phyloP scores from a whole-genome alignment of 352 stramenopile species.

The Phytophthora gonapodyides region DNA sequence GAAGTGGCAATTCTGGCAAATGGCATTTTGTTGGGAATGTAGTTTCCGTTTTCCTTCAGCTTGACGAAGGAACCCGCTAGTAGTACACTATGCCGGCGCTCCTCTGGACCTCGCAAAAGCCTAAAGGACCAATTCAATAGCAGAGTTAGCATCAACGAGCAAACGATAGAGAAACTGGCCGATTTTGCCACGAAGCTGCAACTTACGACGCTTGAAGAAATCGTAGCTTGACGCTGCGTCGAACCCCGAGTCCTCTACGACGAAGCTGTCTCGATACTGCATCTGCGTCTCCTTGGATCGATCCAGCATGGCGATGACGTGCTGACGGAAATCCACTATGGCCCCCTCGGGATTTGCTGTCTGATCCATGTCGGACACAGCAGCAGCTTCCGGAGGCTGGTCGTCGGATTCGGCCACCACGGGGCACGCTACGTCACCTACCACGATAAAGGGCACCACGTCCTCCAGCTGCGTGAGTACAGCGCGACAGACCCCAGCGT shows the following conservation, averaged over 20 bases:
- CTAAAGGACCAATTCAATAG: conserved; percentile 14
- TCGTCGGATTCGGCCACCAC: conserved; percentile 36
- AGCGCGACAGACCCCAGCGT: conserved; percentile 53
- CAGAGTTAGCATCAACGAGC: conserved; percentile 1
- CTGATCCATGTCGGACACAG: conserved; percentile 4
- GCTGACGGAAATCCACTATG: conserved; percentile 54
- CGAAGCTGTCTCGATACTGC: conserved; percentile 54
- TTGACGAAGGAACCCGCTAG: conserved; percentile 23
- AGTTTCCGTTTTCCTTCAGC: conserved; percentile 17
- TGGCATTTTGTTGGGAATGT: conserved; percentile 5
- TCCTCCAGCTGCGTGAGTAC: conserved; percentile 63
- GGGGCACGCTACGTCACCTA: conserved; percentile 63
- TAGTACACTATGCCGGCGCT: conserved; percentile 36
- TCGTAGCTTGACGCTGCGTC: conserved; percentile 60
- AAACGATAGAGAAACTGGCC: background rate
- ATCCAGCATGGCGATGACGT: conserved; percentile 56
- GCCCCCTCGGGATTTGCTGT: conserved; percentile 16
- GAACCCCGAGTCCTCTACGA: conserved; percentile 52
- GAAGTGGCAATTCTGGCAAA: too few relatives aligned
- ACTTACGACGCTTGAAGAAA: conserved; percentile 78
- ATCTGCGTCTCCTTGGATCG: conserved; percentile 51
- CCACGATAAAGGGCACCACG: conserved; percentile 54
- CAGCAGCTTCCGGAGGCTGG: conserved; percentile 9
- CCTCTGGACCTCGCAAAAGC: conserved; percentile 38
- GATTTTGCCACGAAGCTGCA: background rate